Percentiles rank a stretch among this genome's conserved stretches.
Conservation (phyloP, 2,329 filamentous ascomycete genomes). For the Trichoderma gracile region DNA sequence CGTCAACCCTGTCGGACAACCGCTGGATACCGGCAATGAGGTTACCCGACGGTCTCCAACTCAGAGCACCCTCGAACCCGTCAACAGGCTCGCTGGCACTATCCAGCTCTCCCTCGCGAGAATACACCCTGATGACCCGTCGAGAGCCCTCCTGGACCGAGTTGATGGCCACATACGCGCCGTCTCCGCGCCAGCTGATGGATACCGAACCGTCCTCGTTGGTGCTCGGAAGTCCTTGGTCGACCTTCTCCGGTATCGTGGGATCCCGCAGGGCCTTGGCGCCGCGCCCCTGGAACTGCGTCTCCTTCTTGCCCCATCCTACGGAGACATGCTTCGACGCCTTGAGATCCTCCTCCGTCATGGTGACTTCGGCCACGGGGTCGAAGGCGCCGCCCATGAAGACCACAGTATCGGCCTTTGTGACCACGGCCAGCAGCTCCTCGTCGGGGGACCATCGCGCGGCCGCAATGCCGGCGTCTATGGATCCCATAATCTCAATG, state of each 20-base stretch:
- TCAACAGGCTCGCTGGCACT: conserved; percentile 95
- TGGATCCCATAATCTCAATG: conserved; percentile 93
- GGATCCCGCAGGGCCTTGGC: conserved; percentile 86
- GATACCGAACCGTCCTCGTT: conserved; percentile 70
- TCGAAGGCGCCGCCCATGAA: conserved; percentile 95
- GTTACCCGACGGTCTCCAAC: conserved; percentile 90
- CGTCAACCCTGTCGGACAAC: conserved; percentile 66
- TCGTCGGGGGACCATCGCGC: conserved; percentile 95
- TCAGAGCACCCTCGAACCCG: conserved; percentile 80
- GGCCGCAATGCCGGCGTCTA: conserved; percentile 86
- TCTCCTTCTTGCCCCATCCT: conserved; percentile 97
- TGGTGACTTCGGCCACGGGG: conserved; percentile 70
- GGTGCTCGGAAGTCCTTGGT: conserved; percentile 74
- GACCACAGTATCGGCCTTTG: conserved; percentile 74
- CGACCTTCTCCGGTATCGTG: conserved; percentile 89
- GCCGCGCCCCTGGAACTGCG: conserved; percentile 91
- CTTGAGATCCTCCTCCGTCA: conserved; percentile 75
- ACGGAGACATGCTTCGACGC: conserved; percentile 94
- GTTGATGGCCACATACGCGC: conserved; percentile 85
- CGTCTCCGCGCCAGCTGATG: conserved; percentile 94
- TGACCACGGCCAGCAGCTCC: conserved; percentile 82
- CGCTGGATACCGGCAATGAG: conserved; percentile 85
- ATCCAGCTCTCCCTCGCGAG: conserved; percentile 84
- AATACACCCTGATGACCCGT: conserved; percentile 85
- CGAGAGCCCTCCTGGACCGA: conserved; percentile 68